Conservation (phyloP, 805 yeast genomes). For the Lachancea mirantina region DNA sequence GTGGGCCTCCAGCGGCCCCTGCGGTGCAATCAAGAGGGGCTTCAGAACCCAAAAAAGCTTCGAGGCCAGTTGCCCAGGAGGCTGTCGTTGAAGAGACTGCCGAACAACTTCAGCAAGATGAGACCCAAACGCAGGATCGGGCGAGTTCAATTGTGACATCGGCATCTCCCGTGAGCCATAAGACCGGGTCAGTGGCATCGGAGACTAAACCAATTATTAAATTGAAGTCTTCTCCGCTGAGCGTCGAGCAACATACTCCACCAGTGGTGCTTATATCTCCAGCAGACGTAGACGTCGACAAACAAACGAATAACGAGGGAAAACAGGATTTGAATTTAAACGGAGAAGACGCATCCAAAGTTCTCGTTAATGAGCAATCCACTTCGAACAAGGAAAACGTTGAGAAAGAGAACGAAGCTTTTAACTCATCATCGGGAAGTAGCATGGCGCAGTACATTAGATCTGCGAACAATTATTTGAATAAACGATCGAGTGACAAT, state of each 20-base stretch:
- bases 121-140: constrained; percentile 5
- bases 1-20: too few relatives aligned
- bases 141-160: constrained; percentile 11
- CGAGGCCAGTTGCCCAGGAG: constrained; percentile 18
- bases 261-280: too few relatives aligned
- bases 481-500: not conserved
- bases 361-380: not conserved
- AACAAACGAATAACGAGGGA: too few relatives aligned
- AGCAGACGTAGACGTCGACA: too few relatives aligned
- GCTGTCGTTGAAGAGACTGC: constrained; percentile 23
- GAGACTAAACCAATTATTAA: too few relatives aligned
- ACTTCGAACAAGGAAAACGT: not conserved
- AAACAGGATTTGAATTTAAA: too few relatives aligned
- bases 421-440: constrained; percentile 5
- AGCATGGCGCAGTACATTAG: constrained; percentile 45
- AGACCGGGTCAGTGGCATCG: too few relatives aligned
- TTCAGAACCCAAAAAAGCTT: not conserved
- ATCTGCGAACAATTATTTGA: constrained; percentile 31
- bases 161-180: constrained; percentile 3
- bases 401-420: not conserved
- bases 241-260: too few relatives aligned
- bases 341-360: too few relatives aligned
- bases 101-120: constrained; percentile 17
- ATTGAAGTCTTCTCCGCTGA: too few relatives aligned
- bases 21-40: too few relatives aligned